Base-by-base conservation (phyloP, 768 basidiomycete species). In the Pisolithus sp. region DNA sequence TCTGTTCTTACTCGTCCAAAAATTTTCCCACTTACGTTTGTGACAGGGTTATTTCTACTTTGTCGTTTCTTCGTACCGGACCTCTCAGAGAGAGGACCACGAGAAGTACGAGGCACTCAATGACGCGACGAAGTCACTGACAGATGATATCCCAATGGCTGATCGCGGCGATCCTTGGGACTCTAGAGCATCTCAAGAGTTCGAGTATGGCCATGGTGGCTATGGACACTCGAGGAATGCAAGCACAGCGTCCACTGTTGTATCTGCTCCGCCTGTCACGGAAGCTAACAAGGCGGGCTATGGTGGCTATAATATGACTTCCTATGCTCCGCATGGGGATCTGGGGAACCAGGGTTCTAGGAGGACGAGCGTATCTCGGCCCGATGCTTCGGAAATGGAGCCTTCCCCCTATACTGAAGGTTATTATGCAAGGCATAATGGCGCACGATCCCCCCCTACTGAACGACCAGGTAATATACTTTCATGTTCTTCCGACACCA, bases 81-180 rank as follows among this genome's bases (percentile, higher is more conserved):
- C 73, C 17, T 76, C 79, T 12, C 93, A 95, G 67, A 82, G 81
- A 28, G 74, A 73, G n/a, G 91, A 93, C 60, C 89, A 92, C 63
- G 79, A 79, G 55, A 83, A 86, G 60, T 93, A 90, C 61, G 83
- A 86, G 61, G 79, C 81, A 23, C 74, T 89, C 51, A 82, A 83
- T 63, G 83, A 84, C 57, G 68, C 80, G 4, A 71, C 74, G 12
- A 73, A 73, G 56, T 75, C 77, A 45, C 65, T 81, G 51, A 77
- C 74, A 30, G 70, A 71, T 57, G 82, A 86, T 57, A 83, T 85
- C 31, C 81, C 82, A 9, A 76, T 89, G 71, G 76, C 74, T 54
- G 74, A 78, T 56, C 82, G 85, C 49, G 73, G 71, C 55, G 83
- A 85, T 60, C 77, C 83, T n/a, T 90, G 86, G 84, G 81, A 87